These are phyloP conservation scores for Artemisia argyi DNA, from an alignment of 129 eudicot genomes.

Conservation along the genomic window DNA sequence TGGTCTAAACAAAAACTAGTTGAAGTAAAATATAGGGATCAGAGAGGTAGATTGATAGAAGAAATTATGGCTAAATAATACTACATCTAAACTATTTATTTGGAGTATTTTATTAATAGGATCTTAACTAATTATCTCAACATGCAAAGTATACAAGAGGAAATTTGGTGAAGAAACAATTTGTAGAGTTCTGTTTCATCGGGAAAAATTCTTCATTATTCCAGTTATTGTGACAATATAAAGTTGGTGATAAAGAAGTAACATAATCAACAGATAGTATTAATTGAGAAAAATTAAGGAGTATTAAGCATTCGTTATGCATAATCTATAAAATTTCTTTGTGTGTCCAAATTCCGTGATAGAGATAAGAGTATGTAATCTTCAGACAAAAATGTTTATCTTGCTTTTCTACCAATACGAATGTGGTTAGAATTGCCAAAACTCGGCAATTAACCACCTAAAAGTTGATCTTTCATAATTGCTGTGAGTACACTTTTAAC, in stretches of 20 bases:
- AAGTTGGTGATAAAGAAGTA: not conserved
- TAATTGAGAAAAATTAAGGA: not conserved
- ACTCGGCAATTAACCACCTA: not conserved
- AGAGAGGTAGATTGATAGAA: not conserved
- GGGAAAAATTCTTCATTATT: not conserved
- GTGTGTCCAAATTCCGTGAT: not conserved
- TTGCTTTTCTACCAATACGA: not conserved
- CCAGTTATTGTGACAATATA: not conserved
- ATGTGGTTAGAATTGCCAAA: not conserved
- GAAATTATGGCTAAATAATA: not conserved
- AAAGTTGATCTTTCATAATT: not conserved
- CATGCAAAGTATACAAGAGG: not conserved
- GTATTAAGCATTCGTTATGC: not conserved
- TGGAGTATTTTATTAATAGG: not conserved
- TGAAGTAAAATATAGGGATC: not conserved
- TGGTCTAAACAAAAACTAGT: not conserved
- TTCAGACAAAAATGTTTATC: not conserved
- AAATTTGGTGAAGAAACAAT: not conserved
- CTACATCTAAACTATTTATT: not conserved
- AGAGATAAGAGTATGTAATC: not conserved
- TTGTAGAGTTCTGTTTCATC: not conserved
- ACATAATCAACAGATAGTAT: not conserved
- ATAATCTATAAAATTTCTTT: not conserved
- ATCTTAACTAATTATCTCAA: not conserved
- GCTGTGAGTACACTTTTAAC: not conserved